Evolutionary conservation across 805 yeast genomes (phyloP), one percentile per base, ranked within the genome.

Genomic region (Zygosaccharomyces siamensis): DNA sequence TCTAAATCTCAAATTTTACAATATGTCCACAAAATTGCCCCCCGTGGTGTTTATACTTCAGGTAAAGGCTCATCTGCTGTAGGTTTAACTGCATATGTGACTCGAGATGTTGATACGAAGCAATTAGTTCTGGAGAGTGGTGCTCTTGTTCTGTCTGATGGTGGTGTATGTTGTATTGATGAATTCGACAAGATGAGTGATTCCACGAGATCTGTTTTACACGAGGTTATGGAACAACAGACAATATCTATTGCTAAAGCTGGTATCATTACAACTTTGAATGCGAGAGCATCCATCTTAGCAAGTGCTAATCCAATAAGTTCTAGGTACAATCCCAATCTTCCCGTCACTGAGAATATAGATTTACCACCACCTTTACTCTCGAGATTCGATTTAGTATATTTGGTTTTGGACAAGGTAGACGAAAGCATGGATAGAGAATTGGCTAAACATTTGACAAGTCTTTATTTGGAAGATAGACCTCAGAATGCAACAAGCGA

Each of bases 51-150:
- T 35, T 93, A 90, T 69, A 93, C 99, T 3, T 90, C 97, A 0
- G 99, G 99, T 68, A 93, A 93, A 62, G 99, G 99, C 45, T 89
- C 97, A 0, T 93, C 99, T 28, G 99, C 99, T 0, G 99, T 93
- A 43, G 99, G 99, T 75, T 75, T 93, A 62, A 93, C 99, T 0
- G 99, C 99, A 0, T 93, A 93, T 66, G 84, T 93, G 48, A 90
- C 99, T 7, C 77, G 97, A 62, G 99, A 93, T 66, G 77, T 86
- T 24, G 98, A 93, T 61, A 89, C 98, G 0, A 86, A 82, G 61
- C 99, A 93, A 67, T 71, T 92, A 43, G 99, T 93, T 3, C 75
- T 93, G 46, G 99, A 93, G 66, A 80, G 89, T 60, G 99, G 99
- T 66, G 99, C 99, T 0, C 75, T 93, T 54, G 98, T 93, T 11